Evolutionary conservation across 306 rosid species (phyloP), one percentile per base, ranked within the genome.

Genomic region (Betula pendula): DNA sequence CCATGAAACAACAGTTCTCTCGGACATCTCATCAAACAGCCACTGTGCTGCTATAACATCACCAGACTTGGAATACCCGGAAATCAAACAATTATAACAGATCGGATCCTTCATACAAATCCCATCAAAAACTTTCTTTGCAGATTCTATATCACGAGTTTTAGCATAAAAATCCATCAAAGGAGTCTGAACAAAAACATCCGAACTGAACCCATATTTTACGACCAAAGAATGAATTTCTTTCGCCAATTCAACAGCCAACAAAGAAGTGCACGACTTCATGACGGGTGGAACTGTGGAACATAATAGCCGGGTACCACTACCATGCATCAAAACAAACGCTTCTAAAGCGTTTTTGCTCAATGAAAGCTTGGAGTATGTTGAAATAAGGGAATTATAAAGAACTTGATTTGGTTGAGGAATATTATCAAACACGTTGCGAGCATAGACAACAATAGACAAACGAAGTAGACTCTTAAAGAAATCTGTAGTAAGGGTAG

Each of bases 1-100:
- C 68, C 68, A 60, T 8, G 68, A 60, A 29, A 60, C 68, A 60
- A 60, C 40, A 60, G 68, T 60, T 60, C 68, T 60, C 68, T 60
- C 68, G 14, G 20, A 24, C 42, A 60, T 60, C 68, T 29, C 43
- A 60, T 60, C 68, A 60, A 60, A 60, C 38, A 60, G 20, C n/a
- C 3, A 20, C 11, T 15, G 68, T 2, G 42, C 68, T 60, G 68
- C 68, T 14, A 14, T 31, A 13, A 60, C 68, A 60, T 60, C 12
- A 29, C 68, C 68, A 0, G 68, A 60, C 22, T 60, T 60, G 5
- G 68, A 60, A 29, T 60, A 60, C 42, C 68, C 68, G 0, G 68
- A 60, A 60, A 60, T 60, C 68, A 60, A 60, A 60, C 68, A 60
- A 60, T 60, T 60, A 60, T 29, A 60, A 31, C 68, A 60, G 20